Conservation (phyloP, 139 green algal genomes). For the Chlorella ohadii region DNA sequence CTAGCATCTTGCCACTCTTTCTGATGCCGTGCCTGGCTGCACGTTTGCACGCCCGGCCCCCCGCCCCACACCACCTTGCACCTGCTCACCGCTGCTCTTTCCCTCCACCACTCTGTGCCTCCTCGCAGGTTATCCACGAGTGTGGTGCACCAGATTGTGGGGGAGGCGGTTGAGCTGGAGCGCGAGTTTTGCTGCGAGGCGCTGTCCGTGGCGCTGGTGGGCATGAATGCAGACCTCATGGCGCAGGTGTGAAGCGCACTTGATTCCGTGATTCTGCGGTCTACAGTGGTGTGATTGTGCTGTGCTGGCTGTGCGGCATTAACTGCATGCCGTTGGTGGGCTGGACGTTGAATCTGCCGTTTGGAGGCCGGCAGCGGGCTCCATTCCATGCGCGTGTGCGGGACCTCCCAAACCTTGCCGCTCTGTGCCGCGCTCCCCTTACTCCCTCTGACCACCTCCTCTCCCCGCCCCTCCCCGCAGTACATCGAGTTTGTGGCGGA, state of each 20-base stretch:
- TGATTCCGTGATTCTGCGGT: not conserved
- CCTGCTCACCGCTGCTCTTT: not conserved
- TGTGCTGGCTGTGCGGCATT: not conserved
- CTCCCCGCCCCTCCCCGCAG: not conserved
- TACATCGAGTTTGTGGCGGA: constrained; percentile 88
- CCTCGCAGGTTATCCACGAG: constrained; percentile 6
- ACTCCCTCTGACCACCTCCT: not conserved
- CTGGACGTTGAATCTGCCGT: too few species aligned
- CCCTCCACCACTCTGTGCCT: not conserved
- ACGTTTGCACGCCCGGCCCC: not conserved
- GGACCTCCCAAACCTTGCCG: too few species aligned
- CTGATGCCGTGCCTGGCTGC: too few species aligned
- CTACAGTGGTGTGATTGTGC: not conserved
- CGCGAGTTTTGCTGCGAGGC: constrained; percentile 75
- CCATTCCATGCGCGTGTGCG: too few species aligned
- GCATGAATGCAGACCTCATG: constrained; percentile 83
- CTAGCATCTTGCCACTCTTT: too few species aligned
- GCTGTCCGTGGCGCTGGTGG: constrained; percentile 68
- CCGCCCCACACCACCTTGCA: not conserved
- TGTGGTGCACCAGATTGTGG: constrained; percentile 63
- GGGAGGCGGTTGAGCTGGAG: constrained; percentile 75
- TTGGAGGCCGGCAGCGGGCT: too few species aligned
- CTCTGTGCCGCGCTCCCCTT: too few species aligned
- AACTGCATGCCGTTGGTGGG: too few species aligned
- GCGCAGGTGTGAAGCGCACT: constrained; percentile 45